Evolutionary conservation across 345 rosid genomes (phyloP).

Genomic region (Mallotus nudiflorus): DNA sequence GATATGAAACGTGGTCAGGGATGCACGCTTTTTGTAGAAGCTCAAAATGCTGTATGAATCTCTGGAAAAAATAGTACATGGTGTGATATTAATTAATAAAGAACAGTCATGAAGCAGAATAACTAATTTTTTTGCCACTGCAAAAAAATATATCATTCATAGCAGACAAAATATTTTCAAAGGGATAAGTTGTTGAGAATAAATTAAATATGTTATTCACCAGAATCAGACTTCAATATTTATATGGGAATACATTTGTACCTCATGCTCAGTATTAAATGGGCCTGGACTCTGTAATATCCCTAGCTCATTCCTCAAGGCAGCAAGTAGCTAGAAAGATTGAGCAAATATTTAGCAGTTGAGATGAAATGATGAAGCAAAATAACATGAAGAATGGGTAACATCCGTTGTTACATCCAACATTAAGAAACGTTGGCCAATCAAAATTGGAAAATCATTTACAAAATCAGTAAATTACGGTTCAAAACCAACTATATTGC

Average conservation of each 20-base stretch:
- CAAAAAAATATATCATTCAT: neutral
- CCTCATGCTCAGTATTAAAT: slow-evolving; percentile 86
- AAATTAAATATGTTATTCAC: neutral
- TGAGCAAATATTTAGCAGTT: slow-evolving; percentile 4
- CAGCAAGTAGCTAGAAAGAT: slow-evolving; percentile 72
- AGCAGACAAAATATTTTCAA: neutral
- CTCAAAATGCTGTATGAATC: slow-evolving; percentile 90
- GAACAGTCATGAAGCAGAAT: neutral
- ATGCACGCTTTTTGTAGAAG: slow-evolving; percentile 90
- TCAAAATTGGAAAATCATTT: neutral
- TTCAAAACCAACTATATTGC: neutral
- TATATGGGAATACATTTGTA: slow-evolving; percentile 16
- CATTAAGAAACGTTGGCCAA: neutral
- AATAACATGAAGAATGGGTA: neutral
- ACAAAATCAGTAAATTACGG: slow-evolving; percentile 4
- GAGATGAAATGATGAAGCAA: slow-evolving; percentile 12
- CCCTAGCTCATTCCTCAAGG: slow-evolving; percentile 74
- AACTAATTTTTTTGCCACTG: neutral
- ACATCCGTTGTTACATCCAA: slow-evolving; percentile 7
- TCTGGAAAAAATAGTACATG: slow-evolving; percentile 44
- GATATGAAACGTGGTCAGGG: slow-evolving; percentile 70
- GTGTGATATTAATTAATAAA: slow-evolving; percentile 7
- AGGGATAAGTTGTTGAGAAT: neutral
- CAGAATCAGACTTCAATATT: neutral
- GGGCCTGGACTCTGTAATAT: slow-evolving; percentile 58